A percentile compares a stretch with the other conserved stretches of the same genome.
Evolutionary conservation across 257 asterid species (phyloP).

Genomic region (Prunella vulgaris): DNA sequence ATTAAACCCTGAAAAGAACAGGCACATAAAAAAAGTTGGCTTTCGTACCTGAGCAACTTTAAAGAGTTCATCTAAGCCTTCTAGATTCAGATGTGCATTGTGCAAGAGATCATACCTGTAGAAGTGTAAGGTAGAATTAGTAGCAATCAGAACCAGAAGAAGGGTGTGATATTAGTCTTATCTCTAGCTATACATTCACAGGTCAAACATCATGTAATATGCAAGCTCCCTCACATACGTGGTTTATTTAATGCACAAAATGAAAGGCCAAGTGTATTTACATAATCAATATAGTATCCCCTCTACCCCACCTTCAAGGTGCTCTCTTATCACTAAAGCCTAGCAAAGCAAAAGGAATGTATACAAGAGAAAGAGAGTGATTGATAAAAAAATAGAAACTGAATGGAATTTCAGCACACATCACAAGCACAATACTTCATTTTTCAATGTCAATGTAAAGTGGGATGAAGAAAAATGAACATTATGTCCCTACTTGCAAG

Average conservation of each 20-base stretch:
- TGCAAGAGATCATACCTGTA: conserved; percentile 95
- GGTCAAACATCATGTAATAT: conserved; percentile 7
- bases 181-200: conserved; percentile 8
- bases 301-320: background rate
- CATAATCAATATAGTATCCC: background rate
- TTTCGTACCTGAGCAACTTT: conserved; percentile 84
- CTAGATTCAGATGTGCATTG: conserved; percentile 84
- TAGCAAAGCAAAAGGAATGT: background rate
- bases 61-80: conserved; percentile 80
- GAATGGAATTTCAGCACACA: background rate
- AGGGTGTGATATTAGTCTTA: conserved; percentile 10
- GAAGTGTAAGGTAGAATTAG: conserved; percentile 17
- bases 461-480: background rate
- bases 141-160: conserved; percentile 12
- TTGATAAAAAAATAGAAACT: background rate
- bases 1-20: conserved; percentile 12
- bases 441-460: background rate
- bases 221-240: background rate
- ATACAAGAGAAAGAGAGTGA: background rate
- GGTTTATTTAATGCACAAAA: background rate
- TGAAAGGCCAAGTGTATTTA: background rate
- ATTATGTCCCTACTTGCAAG: conserved; percentile 81
- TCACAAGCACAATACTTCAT: conserved; percentile 11
- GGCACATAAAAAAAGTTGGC: conserved; percentile 1
- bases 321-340: background rate